phyloP scores from a whole-genome alignment of 1,284 basidiomycete genomes.

The Pyrrhoderma noxium region DNA sequence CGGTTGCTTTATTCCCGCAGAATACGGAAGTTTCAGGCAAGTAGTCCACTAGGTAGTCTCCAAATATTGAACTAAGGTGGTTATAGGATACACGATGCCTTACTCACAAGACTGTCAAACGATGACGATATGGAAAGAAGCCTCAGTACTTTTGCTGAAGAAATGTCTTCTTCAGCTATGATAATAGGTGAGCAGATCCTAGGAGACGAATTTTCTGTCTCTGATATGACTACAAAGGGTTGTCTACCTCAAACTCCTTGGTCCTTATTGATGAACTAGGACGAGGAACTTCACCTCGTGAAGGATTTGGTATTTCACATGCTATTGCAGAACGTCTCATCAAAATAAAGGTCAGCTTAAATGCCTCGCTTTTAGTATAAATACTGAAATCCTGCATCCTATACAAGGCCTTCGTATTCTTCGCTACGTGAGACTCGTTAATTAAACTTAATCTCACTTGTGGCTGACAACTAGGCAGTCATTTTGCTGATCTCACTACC shows the following conservation, averaged over 20 bases:
- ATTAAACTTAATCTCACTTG: neutral
- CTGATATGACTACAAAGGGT: conserved; percentile 36
- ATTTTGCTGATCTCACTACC: conserved; percentile 62
- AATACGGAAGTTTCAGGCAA: conserved; percentile 84
- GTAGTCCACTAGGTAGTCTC: too few relatives aligned
- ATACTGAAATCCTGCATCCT: conserved; percentile 8
- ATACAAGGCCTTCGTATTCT: conserved; percentile 73
- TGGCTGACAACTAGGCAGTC: conserved; percentile 35
- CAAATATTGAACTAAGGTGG: too few relatives aligned
- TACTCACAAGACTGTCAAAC: conserved; percentile 85
- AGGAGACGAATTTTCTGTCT: neutral
- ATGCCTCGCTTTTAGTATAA: too few relatives aligned
- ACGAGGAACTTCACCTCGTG: conserved; percentile 77
- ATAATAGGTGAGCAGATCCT: conserved; percentile 52
- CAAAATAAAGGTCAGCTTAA: conserved; percentile 58
- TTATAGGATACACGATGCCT: conserved; percentile 76
- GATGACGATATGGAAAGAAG: conserved; percentile 86
- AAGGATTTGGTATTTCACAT: conserved; percentile 86
- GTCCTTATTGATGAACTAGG: conserved; percentile 90
- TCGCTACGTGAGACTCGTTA: conserved; percentile 79
- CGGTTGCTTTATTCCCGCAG: conserved; percentile 87
- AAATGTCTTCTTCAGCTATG: conserved; percentile 88
- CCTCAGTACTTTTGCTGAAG: conserved; percentile 87
- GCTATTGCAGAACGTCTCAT: conserved; percentile 89
- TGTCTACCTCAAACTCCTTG: conserved; percentile 68